Base-by-base conservation (phyloP, 805 yeast genomes). In the Metschnikowia noctiluminum region DNA sequence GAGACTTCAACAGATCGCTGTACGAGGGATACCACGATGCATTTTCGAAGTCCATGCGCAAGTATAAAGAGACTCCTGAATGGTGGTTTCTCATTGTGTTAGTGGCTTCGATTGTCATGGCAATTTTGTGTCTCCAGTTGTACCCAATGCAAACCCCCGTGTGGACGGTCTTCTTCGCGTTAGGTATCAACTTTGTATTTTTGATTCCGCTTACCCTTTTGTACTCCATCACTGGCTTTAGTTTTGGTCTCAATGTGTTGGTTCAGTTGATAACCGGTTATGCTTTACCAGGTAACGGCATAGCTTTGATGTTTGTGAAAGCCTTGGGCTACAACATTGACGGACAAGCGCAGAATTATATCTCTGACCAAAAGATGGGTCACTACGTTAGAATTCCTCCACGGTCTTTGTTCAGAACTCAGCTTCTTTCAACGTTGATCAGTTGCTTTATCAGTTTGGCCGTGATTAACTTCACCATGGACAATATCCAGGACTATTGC, bases 301-400 rank as follows among this genome's bases (percentile, higher is more conserved):
- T 73, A 51, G 78, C 77, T 26, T 72, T 70, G 69, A 69, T 76
- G 75, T 68, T 74, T 52, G 67, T 74, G 63, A 72, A 76, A 57
- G 71, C 76, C 28, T 74, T 63, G 49, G 78, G 78, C 42, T 76
- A 71, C 62, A 76, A 74, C 57, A 70, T 77, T 42, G 73, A 71
- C 57, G 68, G 65, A 48, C 80, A 76, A 59, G 80, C 77, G 12
- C 69, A 75, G 45, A 63, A 70, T 31, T 71, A 68, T 61, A 76
- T 81, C 43, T 72, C 78, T 54, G 76, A 71, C 59, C 67, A 69
- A 73, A 71, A 71, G 56, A 63, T 70, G 56, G 74, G 73, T 38
- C 74, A 70, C 46, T 72, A 72, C 58, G 68, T 72, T 73, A 71
- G 72, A 57, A 53, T 69, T 31, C 67, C 69, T 14, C 76, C 76